Percentiles rank a stretch among this genome's conserved stretches.
Conservation (phyloP, 2,329 filamentous ascomycete genomes). For the Laburnicola sp. region DNA sequence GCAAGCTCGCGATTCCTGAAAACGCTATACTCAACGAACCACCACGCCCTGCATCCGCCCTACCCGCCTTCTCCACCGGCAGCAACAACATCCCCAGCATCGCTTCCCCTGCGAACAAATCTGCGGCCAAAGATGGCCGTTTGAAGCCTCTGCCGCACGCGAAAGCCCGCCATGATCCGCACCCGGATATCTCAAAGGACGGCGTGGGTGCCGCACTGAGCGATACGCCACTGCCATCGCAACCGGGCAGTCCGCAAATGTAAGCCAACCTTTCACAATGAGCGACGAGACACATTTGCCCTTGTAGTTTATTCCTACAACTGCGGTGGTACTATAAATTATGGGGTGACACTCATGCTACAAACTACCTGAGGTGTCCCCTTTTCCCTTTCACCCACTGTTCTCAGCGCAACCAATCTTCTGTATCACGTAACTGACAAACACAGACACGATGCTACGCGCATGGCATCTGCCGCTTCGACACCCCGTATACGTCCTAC, state of each 20-base stretch:
- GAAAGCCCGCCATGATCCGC: conserved; percentile 18
- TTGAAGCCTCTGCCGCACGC: conserved; percentile 36
- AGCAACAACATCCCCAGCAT: conserved; percentile 11
- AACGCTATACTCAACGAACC: conserved; percentile 27
- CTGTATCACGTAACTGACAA: conserved; percentile 23
- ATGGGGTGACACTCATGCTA: too few relatives aligned
- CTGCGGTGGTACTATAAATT: too few relatives aligned
- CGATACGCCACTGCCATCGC: conserved; percentile 66
- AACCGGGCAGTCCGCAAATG: conserved; percentile 65
- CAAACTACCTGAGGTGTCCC: too few relatives aligned
- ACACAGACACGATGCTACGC: conserved; percentile 61
- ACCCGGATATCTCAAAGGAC: conserved; percentile 32
- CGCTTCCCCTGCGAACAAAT: conserved; percentile 26
- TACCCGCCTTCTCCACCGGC: conserved; percentile 14
- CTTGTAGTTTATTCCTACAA: too few relatives aligned
- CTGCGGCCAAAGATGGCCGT: conserved; percentile 30
- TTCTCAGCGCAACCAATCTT: conserved; percentile 3
- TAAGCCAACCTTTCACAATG: conserved; percentile 40
- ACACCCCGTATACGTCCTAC: conserved; percentile 87
- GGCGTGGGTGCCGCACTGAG: conserved; percentile 59
- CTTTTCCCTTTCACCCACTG: conserved; percentile 20
- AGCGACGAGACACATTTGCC: too few relatives aligned
- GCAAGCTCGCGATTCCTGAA: conserved; percentile 39
- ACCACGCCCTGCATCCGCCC: conserved; percentile 26
- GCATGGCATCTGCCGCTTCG: conserved; percentile 73